Evolutionary conservation across 2,329 filamentous ascomycete genomes (phyloP), one percentile per base, ranked within the genome.

Genomic region (Furcasterigmium sp.): DNA sequence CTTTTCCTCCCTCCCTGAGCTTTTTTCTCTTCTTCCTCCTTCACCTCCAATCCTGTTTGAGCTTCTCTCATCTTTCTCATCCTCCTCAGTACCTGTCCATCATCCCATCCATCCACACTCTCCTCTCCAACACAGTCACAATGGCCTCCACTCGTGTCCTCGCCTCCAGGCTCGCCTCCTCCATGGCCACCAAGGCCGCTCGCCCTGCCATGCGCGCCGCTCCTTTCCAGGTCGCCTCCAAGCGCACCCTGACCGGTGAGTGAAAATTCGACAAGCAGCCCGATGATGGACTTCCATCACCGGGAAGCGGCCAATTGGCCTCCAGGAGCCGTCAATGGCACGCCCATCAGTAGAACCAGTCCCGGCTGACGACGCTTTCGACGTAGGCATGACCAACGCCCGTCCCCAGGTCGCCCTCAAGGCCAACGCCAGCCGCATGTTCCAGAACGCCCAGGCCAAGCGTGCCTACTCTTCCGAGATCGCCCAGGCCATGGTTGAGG

Each of bases 391-490:
- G 68, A 68, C 72, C 66, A 76, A 72, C 63, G 78, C 82, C 65
- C 85, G 85, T 72, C 77, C 82, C 72, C 79, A 83, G 72, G 73
- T 74, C 56, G 75, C 73, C 67, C 76, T 84, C 73, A 69, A 85
- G 72, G 72, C 76, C 69, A 77, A 78, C 68, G 73, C 73, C 65
- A 78, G 78, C 71, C 75, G 80, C 70, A 79, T 76, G 62, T 80
- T 80, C 75, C 69, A 75, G 68, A 60, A 65, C 54, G 65, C 73
- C 64, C 60, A 62, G 56, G 73, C 78, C 67, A 80, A 78, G 70
- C 85, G 85, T 66, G 80, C 82, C 68, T 91, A 90, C 84, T 88
- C 84, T 64, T 90, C 86, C 64, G 86, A 91, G 82, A 87, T 91
- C 72, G 85, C 86, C 75, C 78, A 85, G 70, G 86, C 86, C 71